Conservation (phyloP, 2,329 filamentous ascomycete species). For the Pyrenochaeta sp. region DNA sequence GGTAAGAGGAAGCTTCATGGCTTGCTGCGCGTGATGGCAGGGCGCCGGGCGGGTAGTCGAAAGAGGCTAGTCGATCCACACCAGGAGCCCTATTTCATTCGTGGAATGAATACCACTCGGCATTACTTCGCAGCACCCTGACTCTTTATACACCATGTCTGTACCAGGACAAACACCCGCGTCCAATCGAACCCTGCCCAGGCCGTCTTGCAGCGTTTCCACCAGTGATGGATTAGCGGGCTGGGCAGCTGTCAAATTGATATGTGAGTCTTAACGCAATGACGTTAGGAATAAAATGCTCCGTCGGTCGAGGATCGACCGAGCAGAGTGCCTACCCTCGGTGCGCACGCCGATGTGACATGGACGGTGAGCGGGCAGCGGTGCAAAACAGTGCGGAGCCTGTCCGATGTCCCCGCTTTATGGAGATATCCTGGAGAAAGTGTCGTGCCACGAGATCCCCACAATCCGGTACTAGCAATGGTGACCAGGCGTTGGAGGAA, state of each 20-base stretch:
- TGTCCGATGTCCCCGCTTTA: conserved; percentile 22
- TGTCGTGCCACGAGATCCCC: conserved; percentile 15
- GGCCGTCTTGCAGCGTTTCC: conserved; percentile 9
- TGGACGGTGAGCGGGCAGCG: conserved; percentile 12
- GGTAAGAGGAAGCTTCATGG: conserved; percentile 17
- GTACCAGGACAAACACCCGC: conserved; percentile 7
- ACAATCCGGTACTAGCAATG: conserved; percentile 14
- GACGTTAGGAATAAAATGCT: conserved; percentile 2
- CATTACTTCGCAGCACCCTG: not conserved
- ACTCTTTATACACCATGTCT: conserved; percentile 2
- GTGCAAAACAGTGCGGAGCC: conserved; percentile 20
- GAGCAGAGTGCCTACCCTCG: conserved; percentile 18
- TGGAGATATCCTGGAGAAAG: conserved; percentile 25
- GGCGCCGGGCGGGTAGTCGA: conserved; percentile 14
- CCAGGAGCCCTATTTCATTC: conserved; percentile 5
- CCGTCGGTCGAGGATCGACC: conserved; percentile 20
- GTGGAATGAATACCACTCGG: conserved; percentile 8
- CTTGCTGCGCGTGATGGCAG: conserved; percentile 10
- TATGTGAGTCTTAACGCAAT: conserved; percentile 6
- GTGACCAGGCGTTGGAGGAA: conserved; percentile 4
- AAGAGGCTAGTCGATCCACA: conserved; percentile 6
- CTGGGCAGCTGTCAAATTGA: not conserved
- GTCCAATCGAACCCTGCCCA: conserved; percentile 1
- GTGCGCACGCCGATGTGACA: conserved; percentile 12
- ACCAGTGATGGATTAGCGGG: conserved; percentile 8